These are phyloP conservation scores for Mallotus japonicus DNA, from an alignment of 441 rosid species.

Conservation along the genomic window DNA sequence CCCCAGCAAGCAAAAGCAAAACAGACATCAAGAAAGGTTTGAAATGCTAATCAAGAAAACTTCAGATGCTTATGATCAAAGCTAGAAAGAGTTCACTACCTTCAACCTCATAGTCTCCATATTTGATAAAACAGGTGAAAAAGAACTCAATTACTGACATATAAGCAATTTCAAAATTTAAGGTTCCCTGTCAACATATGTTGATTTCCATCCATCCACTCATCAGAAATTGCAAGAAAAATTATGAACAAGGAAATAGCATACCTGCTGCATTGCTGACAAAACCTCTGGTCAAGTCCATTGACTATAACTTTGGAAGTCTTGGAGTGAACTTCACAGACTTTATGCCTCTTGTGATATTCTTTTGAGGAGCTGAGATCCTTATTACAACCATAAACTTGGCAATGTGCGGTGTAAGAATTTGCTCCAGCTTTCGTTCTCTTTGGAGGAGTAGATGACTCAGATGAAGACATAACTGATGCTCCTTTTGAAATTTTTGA, in stretches of 20 bases:
- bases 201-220: neutral
- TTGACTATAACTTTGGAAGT: constrained; percentile 57
- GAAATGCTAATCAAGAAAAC: neutral
- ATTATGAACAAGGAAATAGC: constrained; percentile 5
- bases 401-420: constrained; percentile 40
- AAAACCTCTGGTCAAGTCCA: constrained; percentile 63
- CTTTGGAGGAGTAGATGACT: constrained; percentile 42
- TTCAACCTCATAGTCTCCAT: neutral
- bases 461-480: constrained; percentile 33
- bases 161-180: neutral
- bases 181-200: neutral
- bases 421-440: constrained; percentile 33
- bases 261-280: constrained; percentile 81
- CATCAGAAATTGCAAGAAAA: neutral
- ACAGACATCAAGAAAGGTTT: neutral
- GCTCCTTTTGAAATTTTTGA: constrained; percentile 32
- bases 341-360: constrained; percentile 68
- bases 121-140: neutral
- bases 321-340: constrained; percentile 69
- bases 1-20: neutral
- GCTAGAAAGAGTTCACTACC: neutral
- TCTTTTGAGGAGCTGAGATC: constrained; percentile 66
- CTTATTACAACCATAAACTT: constrained; percentile 64
- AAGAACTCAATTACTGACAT: neutral
- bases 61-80: neutral